Evolutionary conservation across 2,329 filamentous ascomycete genomes (phyloP), one percentile per base, ranked within the genome.

Genomic region (Lecanicillium sp.): DNA sequence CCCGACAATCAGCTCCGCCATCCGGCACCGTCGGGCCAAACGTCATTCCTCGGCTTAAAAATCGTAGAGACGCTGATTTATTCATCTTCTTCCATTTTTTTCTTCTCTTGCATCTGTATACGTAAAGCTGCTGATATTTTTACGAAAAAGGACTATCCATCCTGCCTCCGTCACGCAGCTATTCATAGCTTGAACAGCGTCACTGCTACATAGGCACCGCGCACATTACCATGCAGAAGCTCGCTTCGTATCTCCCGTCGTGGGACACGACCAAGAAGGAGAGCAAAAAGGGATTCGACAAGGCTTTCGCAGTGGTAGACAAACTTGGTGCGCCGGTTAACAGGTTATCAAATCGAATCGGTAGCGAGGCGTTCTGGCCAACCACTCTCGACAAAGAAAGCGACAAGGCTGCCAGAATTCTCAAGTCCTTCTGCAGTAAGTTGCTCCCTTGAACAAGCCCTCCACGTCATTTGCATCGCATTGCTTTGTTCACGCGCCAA

Each of bases 361-460:
- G 89, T n/a, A 68, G 68, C 40, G 89, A 95, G 66, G 85, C 87
- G 19, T 95, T 95, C 66, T 85, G 90, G 78, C 90, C 90, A 1
- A 87, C 85, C 47, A 84, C 84, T 1, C 72, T 95, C 54, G 90
- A 95, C 62, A 89, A 89, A 65, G 90, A 95, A 69, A 86, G 85
- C 57, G 89, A 95, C 67, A 95, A 95, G 71, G 88, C 89, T 1
- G 89, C 90, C 27, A 74, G 87, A 11, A 95, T 95, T 40, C 65
- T 95, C 21, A 80, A 79, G 60, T 86, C 83, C 54, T 96, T 96
- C 67, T 95, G 89, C 72, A 93, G 83, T 86, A 73, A 59, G 81
- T 65, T n/a, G n/a, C n/a, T n/a, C n/a, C n/a, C n/a, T n/a, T n/a
- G n/a, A n/a, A n/a, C n/a, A n/a, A n/a, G n/a, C n/a, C n/a, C n/a